phyloP scores from a whole-genome alignment of 2,329 filamentous ascomycete genomes.

The Blastomyces parvus region DNA sequence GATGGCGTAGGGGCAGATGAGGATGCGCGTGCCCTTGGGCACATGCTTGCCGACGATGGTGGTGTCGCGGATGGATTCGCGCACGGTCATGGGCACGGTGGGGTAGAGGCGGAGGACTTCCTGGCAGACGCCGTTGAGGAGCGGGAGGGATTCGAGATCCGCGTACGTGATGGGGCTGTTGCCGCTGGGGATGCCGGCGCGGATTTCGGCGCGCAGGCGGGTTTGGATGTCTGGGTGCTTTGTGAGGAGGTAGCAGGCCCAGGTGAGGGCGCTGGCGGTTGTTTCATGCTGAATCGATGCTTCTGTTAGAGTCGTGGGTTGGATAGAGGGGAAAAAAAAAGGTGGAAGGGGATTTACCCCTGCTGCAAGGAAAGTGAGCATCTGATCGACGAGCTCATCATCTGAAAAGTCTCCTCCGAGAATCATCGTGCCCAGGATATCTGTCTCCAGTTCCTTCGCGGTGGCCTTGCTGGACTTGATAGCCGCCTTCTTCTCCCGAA shows the following conservation, averaged over 20 bases:
- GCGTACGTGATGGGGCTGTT: slow-evolving; percentile 21
- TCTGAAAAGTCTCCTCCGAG: slow-evolving; percentile 31
- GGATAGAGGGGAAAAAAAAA: background rate
- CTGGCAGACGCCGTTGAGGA: slow-evolving; percentile 66
- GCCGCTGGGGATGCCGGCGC: slow-evolving; percentile 36
- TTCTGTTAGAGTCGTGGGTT: slow-evolving; percentile 18
- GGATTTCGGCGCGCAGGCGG: slow-evolving; percentile 44
- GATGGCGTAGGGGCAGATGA: slow-evolving; percentile 58
- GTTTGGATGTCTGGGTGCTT: slow-evolving; percentile 41
- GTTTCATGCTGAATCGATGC: slow-evolving; percentile 41
- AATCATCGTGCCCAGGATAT: slow-evolving; percentile 34
- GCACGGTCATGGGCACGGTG: slow-evolving; percentile 33
- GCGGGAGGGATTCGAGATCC: slow-evolving; percentile 59
- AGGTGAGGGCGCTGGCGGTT: slow-evolving; percentile 45
- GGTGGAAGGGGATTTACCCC: slow-evolving; percentile 20
- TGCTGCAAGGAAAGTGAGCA: slow-evolving; percentile 36
- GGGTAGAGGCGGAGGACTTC: slow-evolving; percentile 53
- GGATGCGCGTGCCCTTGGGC: slow-evolving; percentile 59
- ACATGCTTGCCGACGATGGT: slow-evolving; percentile 56
- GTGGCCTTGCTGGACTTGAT: slow-evolving; percentile 28
- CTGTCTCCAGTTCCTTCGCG: slow-evolving; percentile 28
- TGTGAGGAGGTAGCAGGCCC: slow-evolving; percentile 46
- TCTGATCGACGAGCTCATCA: slow-evolving; percentile 33
- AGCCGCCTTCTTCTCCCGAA: slow-evolving; percentile 25
- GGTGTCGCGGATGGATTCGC: slow-evolving; percentile 33